Conservation (phyloP, 805 yeast species). For the Aciculoconidium aculeatum region DNA sequence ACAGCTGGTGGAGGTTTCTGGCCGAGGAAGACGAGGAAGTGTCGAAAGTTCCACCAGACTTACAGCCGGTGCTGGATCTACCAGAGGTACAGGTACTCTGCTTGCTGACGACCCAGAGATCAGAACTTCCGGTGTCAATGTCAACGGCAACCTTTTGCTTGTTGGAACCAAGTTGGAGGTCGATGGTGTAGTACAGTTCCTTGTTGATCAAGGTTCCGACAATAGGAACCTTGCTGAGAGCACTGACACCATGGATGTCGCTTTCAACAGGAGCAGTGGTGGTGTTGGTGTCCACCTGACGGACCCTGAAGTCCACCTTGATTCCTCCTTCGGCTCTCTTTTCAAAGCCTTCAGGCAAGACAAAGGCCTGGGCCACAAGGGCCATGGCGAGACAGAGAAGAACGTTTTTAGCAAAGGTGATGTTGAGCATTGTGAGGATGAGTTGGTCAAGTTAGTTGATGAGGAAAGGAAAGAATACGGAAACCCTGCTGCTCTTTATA, state of each 20-base stretch:
- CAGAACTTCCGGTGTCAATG: conserved; percentile 11
- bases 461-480: no score
- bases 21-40: conserved; percentile 7
- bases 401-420: conserved; percentile 4
- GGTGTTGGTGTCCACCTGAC: conserved; percentile 1
- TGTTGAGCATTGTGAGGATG: conserved; percentile 4
- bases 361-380: conserved; percentile 2
- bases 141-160: conserved; percentile 9
- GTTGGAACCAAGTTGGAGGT: conserved; percentile 9
- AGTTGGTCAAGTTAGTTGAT: background rate
- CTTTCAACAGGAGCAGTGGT: no score
- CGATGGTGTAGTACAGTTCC: conserved; percentile 6
- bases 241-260: no score
- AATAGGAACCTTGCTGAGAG: conserved; percentile 1
- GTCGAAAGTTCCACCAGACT: conserved; percentile 7
- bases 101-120: conserved; percentile 6
- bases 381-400: conserved; percentile 4
- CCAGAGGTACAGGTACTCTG: conserved; percentile 5
- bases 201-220: conserved; percentile 4
- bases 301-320: conserved; percentile 5
- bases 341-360: conserved; percentile 2
- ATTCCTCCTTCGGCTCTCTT: conserved; percentile 4
- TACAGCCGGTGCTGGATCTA: conserved; percentile 1
- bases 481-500: no score
- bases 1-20: conserved; percentile 2